phyloP scores from a whole-genome alignment of 2,329 filamentous ascomycete genomes.

The Grosmannia penicillata region DNA sequence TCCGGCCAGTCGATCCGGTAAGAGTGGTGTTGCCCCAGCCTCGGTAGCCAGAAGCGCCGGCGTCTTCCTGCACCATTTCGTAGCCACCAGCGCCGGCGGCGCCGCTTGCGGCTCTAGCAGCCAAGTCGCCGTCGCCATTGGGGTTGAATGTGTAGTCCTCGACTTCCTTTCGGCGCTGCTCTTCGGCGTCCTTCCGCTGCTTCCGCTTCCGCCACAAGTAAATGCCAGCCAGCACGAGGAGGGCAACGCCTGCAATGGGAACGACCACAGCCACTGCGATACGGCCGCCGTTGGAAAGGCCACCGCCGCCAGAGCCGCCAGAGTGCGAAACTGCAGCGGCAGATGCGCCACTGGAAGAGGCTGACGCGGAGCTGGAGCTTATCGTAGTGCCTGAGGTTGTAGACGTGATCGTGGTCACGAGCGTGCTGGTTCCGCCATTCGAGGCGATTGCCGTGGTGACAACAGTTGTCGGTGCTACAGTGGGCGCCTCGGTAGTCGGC shows the following conservation, averaged over 20 bases:
- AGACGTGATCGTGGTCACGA: slow-evolving; percentile 9
- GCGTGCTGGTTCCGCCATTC: slow-evolving; percentile 8
- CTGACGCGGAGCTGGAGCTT: slow-evolving; percentile 12
- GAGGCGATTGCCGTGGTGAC: slow-evolving; percentile 11
- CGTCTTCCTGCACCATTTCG: slow-evolving; percentile 67
- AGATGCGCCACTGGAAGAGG: slow-evolving; percentile 9
- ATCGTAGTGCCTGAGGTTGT: slow-evolving; percentile 9
- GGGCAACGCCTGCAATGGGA: slow-evolving; percentile 74
- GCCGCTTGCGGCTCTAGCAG: slow-evolving; percentile 23
- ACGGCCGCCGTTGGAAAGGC: slow-evolving; percentile 47
- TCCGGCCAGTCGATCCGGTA: slow-evolving; percentile 55
- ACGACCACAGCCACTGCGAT: slow-evolving; percentile 92
- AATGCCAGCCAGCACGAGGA: slow-evolving; percentile 61
- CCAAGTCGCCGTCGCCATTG: slow-evolving; percentile 80
- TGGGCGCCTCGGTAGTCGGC: no score
- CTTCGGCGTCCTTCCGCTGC: slow-evolving; percentile 68
- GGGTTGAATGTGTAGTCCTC: slow-evolving; percentile 97
- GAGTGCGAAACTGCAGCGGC: slow-evolving; percentile 15
- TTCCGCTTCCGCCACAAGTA: slow-evolving; percentile 85
- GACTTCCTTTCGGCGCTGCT: slow-evolving; percentile 84
- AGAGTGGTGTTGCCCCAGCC: slow-evolving; percentile 79
- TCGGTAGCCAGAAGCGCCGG: slow-evolving; percentile 63
- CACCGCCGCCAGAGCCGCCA: slow-evolving; percentile 18
- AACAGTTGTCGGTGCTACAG: no score
- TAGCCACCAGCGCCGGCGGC: slow-evolving; percentile 31